Base-by-base conservation (phyloP, 2,329 filamentous ascomycete species). In the Septoria linicola region DNA sequence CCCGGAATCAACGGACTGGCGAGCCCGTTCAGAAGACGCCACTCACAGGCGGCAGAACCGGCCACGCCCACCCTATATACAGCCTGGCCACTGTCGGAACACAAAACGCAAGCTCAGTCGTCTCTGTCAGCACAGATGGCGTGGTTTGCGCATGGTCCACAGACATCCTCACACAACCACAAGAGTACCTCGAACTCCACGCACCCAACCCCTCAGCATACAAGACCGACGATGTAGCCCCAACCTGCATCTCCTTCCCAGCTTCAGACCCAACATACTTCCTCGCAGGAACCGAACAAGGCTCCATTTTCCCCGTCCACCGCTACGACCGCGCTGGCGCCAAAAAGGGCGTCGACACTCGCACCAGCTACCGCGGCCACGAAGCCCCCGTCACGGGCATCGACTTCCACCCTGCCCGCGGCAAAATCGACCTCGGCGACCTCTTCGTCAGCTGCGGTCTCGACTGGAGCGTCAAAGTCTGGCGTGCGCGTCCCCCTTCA, bases 91-190 rank as follows among this genome's bases (percentile, higher is more conserved):
- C 99, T 49, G 89, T 99, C 42, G 93, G 93, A 58, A 99, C 95
- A 0, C 93, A 97, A 67, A 99, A 99, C 69, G 93, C 93, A 53
- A 96, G 96, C 75, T 99, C 97, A 70, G 96, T 99, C 68, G 88
- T 99, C 63, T 96, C 91, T 27, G 92, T 89, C 68, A 96, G 90
- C 1, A 99, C 93, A 0, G 93, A 99, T 66, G 93, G 93, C 48
- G 89, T 95, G 8, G 89, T 97, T 35, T 99, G 93, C 70, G 89
- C 91, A 41, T 99, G 93, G 93, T 91, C 88, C 49, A 89, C 96
- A 58, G 95, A 99, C 70, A 97, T 99, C 83, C 87, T 99, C 54
- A 89, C 92, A 1, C 89, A 96, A 70, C 93, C 93, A 0, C 92
- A 97, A 71, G 93, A 99, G 74, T 85, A 90, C 49, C 82, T 99